Base-by-base conservation (phyloP, 2,329 filamentous ascomycete species). In the Aspergillus sp. region DNA sequence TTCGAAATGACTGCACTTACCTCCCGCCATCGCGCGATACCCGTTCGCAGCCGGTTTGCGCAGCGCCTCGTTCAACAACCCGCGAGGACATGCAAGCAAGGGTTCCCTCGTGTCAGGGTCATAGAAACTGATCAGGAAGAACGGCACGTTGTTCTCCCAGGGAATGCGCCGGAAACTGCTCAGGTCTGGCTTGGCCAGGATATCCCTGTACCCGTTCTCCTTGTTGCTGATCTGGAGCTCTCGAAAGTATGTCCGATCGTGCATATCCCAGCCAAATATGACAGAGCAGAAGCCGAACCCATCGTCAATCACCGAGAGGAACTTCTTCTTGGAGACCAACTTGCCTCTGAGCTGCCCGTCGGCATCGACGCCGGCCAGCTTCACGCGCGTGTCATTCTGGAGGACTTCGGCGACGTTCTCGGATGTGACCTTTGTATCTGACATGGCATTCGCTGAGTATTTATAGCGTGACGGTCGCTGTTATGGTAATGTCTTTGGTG, bases 251-350 rank as follows among this genome's bases (percentile, higher is more conserved):
- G 91, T 96, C 79, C 87, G 83, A 70, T 97, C 93, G 76, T 97
- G 92, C 91, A 96, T 96, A 76, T 97, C 92, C 93, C 93, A 96
- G 72, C 93, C 92, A 69, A 96, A 96, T 64, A 96, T 87, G 65
- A 96, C 91, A 19, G 90, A 95, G 80, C 93, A 96, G 81, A 96
- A 96, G 54, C 92, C 93, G 67, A 96, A 96, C 52, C 92, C 93
- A 45, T 86, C 83, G 43, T 84, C 76, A n/a, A 88, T 88, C 53
- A 96, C 84, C 31, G 90, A 91, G 39, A 96, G 80, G 75, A 97
- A 96, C 79, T 97, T 96, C 72, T 88, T 89, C 82, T 96, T 96
- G 67, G 91, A 91, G 76, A 96, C 87, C 61, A 96, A 83, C 79
- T 97, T 97, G 66, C 92, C 92, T 56, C 92, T 90, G 55, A 96